Percentiles rank a stretch among this genome's conserved stretches.
These are phyloP conservation scores for Lepraria neglecta DNA, from an alignment of 495 filamentous ascomycete species.

Conservation along the genomic window DNA sequence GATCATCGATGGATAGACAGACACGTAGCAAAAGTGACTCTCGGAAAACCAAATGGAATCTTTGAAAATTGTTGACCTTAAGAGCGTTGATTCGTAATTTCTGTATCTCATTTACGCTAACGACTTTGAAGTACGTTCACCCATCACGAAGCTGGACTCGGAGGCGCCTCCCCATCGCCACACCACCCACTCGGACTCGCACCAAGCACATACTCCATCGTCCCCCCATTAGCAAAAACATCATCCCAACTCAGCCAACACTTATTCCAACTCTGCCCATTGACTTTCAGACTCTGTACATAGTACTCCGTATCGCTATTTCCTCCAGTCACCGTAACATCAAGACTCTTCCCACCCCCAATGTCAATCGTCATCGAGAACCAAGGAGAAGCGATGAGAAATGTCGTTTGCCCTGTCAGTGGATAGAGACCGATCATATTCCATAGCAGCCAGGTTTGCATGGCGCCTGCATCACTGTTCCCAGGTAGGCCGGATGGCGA, in stretches of 20 bases:
- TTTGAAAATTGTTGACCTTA: too few relatives aligned
- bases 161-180: conserved; percentile 41
- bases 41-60: too few relatives aligned
- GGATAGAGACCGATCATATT: conserved; percentile 57
- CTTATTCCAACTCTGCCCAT: conserved; percentile 45
- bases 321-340: conserved; percentile 42
- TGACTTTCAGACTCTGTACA: conserved; percentile 46
- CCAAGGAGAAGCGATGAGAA: conserved; percentile 52
- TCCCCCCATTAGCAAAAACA: conserved; percentile 48
- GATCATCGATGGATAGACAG: neutral
- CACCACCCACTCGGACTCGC: conserved; percentile 41
- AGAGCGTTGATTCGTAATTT: too few relatives aligned
- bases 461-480: conserved; percentile 54
- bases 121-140: neutral
- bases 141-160: conserved; percentile 41
- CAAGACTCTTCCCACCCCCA: conserved; percentile 39
- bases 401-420: conserved; percentile 49
- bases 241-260: conserved; percentile 52
- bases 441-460: conserved; percentile 56
- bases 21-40: neutral
- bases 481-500: conserved; percentile 45
- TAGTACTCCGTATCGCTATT: conserved; percentile 35
- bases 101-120: too few relatives aligned
- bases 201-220: conserved; percentile 49
- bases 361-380: conserved; percentile 48